Base-by-base conservation (phyloP, 2,329 filamentous ascomycete species). In the Microcera coccophila region DNA sequence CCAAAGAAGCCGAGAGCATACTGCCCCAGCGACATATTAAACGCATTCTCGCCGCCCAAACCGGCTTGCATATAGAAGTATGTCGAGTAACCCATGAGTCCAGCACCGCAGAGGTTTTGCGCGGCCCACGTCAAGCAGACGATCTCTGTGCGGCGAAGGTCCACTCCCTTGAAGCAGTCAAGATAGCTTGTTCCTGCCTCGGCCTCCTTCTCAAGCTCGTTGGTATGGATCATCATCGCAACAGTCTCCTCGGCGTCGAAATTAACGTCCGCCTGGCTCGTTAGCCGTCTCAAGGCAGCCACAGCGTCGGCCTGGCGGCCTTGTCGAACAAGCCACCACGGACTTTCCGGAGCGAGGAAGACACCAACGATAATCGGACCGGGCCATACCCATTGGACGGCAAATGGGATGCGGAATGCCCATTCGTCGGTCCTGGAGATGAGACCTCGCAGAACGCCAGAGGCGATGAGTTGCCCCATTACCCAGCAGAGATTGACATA, bases 81-180 rank as follows among this genome's bases (percentile, higher is more conserved):
- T 3, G 66, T 67, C 4, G 62, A 60, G 50, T 67, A 69, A 4
- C 57, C 60, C 36, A 64, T 58, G 35, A 66, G 52, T 7, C 59
- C 58, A 24, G 60, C 60, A 19, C 69, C 63, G 36, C 59, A 53
- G 2, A 64, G 59, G 38, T 64, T 62, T 49, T 73, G 70, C 12
- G 3, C 57, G 61, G 16, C 62, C 46, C 50, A 64, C 66, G 15
- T 57, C 57, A 24, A 61, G 37, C 50, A 63, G 49, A 61, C 61
- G 28, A 72, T 65, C 50, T 70, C 63, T 2, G 69, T 71, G n/a
- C 69, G 65, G 20, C 67, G 66, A 2, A 65, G 59, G 47, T 75
- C 65, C 7, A 61, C 62, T n/a, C 71, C 71, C 14, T 56, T 60
- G 62, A 76, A 75, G 45, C 66, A 71, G 50, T 75, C 71, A 10